phyloP scores from a whole-genome alignment of 306 rosid genomes.

The Cicer judaicum region DNA sequence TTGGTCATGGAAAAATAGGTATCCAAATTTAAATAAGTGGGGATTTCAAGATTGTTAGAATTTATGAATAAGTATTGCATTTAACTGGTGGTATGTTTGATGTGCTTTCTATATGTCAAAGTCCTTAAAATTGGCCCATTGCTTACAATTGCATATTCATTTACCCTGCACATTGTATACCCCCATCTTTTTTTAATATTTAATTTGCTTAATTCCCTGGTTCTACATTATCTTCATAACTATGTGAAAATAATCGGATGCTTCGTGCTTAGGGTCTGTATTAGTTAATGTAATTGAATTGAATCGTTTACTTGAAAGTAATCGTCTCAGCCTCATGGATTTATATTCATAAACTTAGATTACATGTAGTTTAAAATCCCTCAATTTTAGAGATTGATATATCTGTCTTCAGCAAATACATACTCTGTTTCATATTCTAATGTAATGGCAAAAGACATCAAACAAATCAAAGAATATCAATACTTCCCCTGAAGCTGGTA shows the following conservation, averaged over 20 bases:
- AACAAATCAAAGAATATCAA: background rate
- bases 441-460: background rate
- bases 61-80: conserved; percentile 27
- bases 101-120: conserved; percentile 10
- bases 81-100: background rate
- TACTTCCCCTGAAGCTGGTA: background rate
- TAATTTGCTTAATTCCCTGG: background rate
- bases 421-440: background rate
- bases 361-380: background rate
- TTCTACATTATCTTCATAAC: background rate
- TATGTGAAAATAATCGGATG: conserved; percentile 24
- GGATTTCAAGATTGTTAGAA: conserved; percentile 34
- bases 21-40: conserved; percentile 31
- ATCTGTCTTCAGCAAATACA: background rate
- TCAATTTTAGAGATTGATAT: background rate
- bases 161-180: conserved; percentile 18
- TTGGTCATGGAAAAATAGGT: conserved; percentile 99
- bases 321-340: background rate
- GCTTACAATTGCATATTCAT: conserved; percentile 26
- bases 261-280: conserved; percentile 19
- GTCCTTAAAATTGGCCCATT: conserved; percentile 9
- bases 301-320: background rate
- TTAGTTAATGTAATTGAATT: conserved; percentile 15
- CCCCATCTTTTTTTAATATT: background rate
- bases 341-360: background rate